Evolutionary conservation across 1,139 yeast species (phyloP), one percentile per base, ranked within the genome.

Genomic region (Geotrichum klebahnii): DNA sequence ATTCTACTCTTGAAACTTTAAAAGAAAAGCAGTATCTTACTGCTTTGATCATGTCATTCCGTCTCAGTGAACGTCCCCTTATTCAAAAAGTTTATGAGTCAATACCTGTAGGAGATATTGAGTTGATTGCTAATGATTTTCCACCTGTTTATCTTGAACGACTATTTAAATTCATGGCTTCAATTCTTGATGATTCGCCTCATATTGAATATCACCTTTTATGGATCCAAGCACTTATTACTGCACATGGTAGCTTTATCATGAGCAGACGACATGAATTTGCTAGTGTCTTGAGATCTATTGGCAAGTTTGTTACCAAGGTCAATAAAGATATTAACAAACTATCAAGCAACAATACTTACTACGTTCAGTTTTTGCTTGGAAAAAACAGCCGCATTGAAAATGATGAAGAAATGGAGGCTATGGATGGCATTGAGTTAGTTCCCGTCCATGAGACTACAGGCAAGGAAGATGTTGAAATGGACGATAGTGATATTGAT

Each of bases 41-140:
- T 41, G 95, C 97, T 0, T 68, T 92, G 53, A 86, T 90, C 23
- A 90, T 94, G 97, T 80, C 97, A 0, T 90, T 92, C 76, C 76
- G 99, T 66, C 75, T 94, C 55, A 92, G 92, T 63, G 98, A 94
- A 64, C 71, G 70, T 16, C 79, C 82, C 61, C 71, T 92, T 52
- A 80, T 90, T 33, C 84, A 83, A 55, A 75, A 75, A 55, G 85
- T 87, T 0, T 85, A 82, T 63, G 96, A 89, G 63, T 62, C 77
- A 4, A 74, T 90, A n/a, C 95, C 96, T 2, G 64, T 78, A n/a
- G 72, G 74, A 3, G 95, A 90, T 61, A 79, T 92, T 40, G 72
- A 76, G 29, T 67, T 92, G 51, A 79, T 89, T 17, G 72, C 83
- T 20, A 69, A 73, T 34, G 86, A 79, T 50, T 65, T 92, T 33